Evolutionary conservation across 805 yeast species (phyloP), one percentile per base, ranked within the genome.

Genomic region (Candida peoriensis): DNA sequence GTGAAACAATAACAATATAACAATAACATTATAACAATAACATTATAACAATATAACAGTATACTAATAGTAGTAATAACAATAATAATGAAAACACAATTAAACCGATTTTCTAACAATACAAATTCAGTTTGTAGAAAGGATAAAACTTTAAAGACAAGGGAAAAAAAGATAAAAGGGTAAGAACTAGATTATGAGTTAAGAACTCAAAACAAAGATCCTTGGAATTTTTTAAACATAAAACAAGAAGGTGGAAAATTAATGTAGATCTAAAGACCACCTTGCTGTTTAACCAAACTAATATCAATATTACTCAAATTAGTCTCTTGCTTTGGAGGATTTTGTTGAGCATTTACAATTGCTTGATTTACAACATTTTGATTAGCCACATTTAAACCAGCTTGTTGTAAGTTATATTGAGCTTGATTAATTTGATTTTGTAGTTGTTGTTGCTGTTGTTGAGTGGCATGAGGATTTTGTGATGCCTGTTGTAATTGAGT

Each of bases 301-400:
- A 50, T 48, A 21, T 50, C 57, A 36, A 48, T 53, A 37, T 50
- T 50, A 28, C 44, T 52, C 39, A 53, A 40, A 28, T 45, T 44
- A 12, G 47, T 25, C 14, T 48, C 49, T 5, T 34, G 32, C 26
- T 48, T 44, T 22, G 46, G 41, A 24, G 45, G 48, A 16, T 37
- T 42, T 36, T 46, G 50, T 24, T 46, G 50, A 20, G 53, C 52
- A 36, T 50, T 50, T 4, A 46, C 50, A 28, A 49, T 42, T 8
- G 54, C 55, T 30, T 50, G 54, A 27, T 48, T 48, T 10, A 50
- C 55, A 21, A 42, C 46, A 25, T 20, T 38, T 27, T 30, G 37
- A 22, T 40, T 41, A 32, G 33, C 34, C 21, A 36, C 36, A 16
- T 34, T 37, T 23, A 33, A 36, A 9, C 36, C 24, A 20, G 40